Evolutionary conservation across 2,329 filamentous ascomycete genomes (phyloP).

Genomic region (Fusarium nelsonii): DNA sequence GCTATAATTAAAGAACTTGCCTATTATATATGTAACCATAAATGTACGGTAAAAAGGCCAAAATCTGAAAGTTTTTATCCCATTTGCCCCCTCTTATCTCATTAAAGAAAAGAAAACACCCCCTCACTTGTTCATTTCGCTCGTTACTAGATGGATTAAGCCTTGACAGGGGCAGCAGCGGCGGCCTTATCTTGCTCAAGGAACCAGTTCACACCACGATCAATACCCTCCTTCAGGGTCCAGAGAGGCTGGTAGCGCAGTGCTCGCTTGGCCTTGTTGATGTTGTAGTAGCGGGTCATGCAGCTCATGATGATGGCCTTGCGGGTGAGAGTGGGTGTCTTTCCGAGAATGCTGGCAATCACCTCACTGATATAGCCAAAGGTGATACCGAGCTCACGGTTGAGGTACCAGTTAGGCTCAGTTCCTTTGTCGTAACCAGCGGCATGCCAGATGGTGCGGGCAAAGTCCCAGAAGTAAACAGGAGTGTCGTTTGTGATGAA

Average conservation of each 20-base stretch:
- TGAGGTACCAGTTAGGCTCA: constrained; percentile 67
- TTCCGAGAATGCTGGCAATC: constrained; percentile 62
- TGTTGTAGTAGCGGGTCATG: constrained; percentile 84
- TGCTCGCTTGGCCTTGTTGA: constrained; percentile 77
- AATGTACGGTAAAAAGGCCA: constrained; percentile 14
- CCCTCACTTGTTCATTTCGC: constrained; percentile 9
- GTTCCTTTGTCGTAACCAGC: constrained; percentile 66
- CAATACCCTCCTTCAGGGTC: constrained; percentile 72
- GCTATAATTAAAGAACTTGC: constrained; percentile 26
- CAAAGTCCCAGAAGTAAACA: constrained; percentile 92
- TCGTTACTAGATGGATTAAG: constrained; percentile 28
- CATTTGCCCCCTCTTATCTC: constrained; percentile 4
- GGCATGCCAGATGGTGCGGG: constrained; percentile 79
- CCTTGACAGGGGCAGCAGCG: constrained; percentile 40
- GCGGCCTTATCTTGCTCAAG: constrained; percentile 62
- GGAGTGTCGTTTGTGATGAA: constrained; percentile 92
- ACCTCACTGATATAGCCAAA: constrained; percentile 68
- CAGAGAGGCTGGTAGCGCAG: constrained; percentile 78
- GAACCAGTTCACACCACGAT: constrained; percentile 66
- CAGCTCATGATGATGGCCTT: constrained; percentile 74
- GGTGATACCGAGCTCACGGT: constrained; percentile 63
- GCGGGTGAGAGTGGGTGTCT: constrained; percentile 68
- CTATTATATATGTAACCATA: constrained; percentile 21
- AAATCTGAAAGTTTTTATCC: constrained; percentile 12
- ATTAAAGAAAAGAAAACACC: not conserved